Evolutionary conservation across 305 asterid species (phyloP).

Genomic region (Caryopteris hybrid): DNA sequence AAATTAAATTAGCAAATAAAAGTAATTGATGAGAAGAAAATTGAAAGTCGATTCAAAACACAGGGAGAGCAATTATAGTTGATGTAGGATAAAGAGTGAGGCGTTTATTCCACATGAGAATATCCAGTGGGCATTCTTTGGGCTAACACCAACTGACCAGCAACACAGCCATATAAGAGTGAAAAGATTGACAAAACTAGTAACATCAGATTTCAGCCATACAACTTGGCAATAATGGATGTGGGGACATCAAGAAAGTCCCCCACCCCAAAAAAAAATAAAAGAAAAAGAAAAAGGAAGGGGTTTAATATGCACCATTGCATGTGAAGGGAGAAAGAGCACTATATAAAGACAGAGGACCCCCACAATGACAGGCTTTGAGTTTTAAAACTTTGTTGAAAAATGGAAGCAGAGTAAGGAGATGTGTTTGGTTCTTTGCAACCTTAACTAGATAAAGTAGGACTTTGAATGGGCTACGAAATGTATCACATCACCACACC

Average conservation of each 20-base stretch:
- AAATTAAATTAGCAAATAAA: too few relatives aligned
- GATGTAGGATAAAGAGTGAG: not conserved
- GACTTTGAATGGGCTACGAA: slow-evolving; percentile 17
- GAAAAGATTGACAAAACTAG: slow-evolving; percentile 21
- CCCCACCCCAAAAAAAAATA: too few relatives aligned
- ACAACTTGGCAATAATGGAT: slow-evolving; percentile 27
- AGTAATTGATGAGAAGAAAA: too few relatives aligned
- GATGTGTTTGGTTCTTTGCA: slow-evolving; percentile 25
- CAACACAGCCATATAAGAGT: not conserved
- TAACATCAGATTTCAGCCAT: slow-evolving; percentile 25
- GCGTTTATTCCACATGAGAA: not conserved
- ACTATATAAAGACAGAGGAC: slow-evolving; percentile 7
- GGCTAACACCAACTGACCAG: slow-evolving; percentile 3
- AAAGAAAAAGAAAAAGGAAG: too few relatives aligned
- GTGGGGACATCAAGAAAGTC: not conserved
- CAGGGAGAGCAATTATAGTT: not conserved
- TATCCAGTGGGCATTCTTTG: not conserved
- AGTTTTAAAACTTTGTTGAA: slow-evolving; percentile 33
- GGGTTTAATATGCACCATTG: too few relatives aligned
- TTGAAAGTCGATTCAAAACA: not conserved
- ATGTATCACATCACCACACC: slow-evolving; percentile 32
- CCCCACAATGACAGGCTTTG: slow-evolving; percentile 37
- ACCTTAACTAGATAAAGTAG: slow-evolving; percentile 46
- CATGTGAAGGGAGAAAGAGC: slow-evolving; percentile 40
- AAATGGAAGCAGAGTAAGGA: slow-evolving; percentile 38